Conservation (phyloP, 495 filamentous ascomycete genomes). For the Neurospora sp. region DNA sequence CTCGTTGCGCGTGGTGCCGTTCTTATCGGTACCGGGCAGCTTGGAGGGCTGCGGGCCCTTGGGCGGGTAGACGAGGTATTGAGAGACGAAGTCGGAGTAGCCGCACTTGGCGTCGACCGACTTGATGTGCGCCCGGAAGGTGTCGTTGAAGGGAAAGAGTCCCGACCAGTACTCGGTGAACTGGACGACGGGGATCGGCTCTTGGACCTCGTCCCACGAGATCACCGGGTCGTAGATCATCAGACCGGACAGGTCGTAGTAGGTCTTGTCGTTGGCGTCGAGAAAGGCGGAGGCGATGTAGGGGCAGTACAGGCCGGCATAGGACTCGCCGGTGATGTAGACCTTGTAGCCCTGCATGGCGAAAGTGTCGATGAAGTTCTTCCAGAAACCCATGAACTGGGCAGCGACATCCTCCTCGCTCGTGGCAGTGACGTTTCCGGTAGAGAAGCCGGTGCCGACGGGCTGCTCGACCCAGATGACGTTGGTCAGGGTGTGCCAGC, state of each 20-base stretch:
- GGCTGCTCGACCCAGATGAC: constrained; percentile 70
- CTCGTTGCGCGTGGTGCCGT: constrained; percentile 14
- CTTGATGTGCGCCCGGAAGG: constrained; percentile 51
- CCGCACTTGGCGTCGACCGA: constrained; percentile 48
- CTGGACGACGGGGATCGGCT: constrained; percentile 46
- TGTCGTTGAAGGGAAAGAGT: constrained; percentile 57
- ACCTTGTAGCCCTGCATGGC: constrained; percentile 50
- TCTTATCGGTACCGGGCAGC: constrained; percentile 10
- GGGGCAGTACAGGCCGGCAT: constrained; percentile 69
- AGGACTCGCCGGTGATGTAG: constrained; percentile 61
- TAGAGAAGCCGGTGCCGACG: constrained; percentile 63
- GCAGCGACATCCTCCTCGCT: constrained; percentile 53
- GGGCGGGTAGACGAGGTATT: constrained; percentile 60
- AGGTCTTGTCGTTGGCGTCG: constrained; percentile 52
- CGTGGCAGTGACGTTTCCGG: constrained; percentile 49
- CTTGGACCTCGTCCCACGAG: constrained; percentile 36
- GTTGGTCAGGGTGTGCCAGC: constrained; percentile 67
- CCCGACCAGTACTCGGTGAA: constrained; percentile 52
- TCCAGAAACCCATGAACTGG: constrained; percentile 64
- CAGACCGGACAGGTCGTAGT: constrained; percentile 58
- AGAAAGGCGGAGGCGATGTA: constrained; percentile 72
- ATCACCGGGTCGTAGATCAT: constrained; percentile 62
- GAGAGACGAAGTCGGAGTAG: constrained; percentile 50
- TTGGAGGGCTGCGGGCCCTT: constrained; percentile 42
- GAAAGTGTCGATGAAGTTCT: constrained; percentile 60